Evolutionary conservation across 2,329 filamentous ascomycete species (phyloP), one percentile per base, ranked within the genome.

Genomic region (Ambrosiella beaveri): DNA sequence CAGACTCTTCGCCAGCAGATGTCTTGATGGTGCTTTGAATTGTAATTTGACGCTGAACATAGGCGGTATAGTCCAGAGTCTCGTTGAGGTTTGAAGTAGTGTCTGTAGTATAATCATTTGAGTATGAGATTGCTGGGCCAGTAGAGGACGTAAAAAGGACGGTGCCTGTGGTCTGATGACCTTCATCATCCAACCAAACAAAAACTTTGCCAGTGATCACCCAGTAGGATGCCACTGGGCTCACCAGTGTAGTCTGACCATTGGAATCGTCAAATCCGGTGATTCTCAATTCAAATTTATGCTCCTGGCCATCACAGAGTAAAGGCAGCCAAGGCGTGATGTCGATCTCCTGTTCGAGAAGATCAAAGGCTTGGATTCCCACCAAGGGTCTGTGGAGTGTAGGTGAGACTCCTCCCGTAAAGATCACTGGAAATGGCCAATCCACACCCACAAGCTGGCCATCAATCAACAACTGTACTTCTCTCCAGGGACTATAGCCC

Each of bases 401-500:
- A 3, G 86, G 86, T 0, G 85, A 82, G 5, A 94, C 75, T 1
- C 87, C 87, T 2, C 88, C 88, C 0, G 88, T 90, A 64, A 90
- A 91, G 54, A 94, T 83, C 15, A 88, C 76, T 0, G 87, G 86
- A 64, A 86, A 91, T 0, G 88, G 88, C 86, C 85, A 93, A 38
- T 81, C 78, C 1, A 89, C 80, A 1, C 87, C 88, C 1, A 85
- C 85, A 19, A 91, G 69, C 15, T 76, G 70, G 1, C 78, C 85
- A 65, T 94, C 87, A 56, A 94, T 86, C 49, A 78, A 72, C 0
- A 93, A 71, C 64, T 90, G 86, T 1, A 93, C 75, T 70, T 94
- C 88, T 19, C 88, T 80, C 67, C 86, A 91, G 0, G 86, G 81
- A 4, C 84, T 84, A 64, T 80, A 80, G 0, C 85, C 87, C 27